Evolutionary conservation across 192 early-diverging fungal genomes (phyloP), one percentile per base, ranked within the genome.

Genomic region (Backusella luteola): DNA sequence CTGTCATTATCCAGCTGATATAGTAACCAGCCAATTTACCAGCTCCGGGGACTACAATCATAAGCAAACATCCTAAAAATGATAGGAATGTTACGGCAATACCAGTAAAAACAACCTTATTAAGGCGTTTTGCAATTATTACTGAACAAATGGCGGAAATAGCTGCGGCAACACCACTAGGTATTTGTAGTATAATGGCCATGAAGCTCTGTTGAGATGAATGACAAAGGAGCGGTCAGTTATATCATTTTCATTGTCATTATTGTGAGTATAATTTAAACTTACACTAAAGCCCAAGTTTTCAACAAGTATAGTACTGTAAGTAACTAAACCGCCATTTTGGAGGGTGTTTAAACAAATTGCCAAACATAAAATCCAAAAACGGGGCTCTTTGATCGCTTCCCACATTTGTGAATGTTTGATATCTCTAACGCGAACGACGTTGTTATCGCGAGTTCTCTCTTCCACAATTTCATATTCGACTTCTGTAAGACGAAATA

Each of bases 351-450:
- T 36, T 5, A 75, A 41, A 1, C 72, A 9, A 7, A 21, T 23
- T 9, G 35, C 38, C 3, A 73, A 11, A 9, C 26, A 68, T 12
- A 66, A 72, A 21, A 52, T 7, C 69, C 70, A 80, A 14, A 76
- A 52, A 14, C 75, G 69, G 4, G 75, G 71, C 26, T 80, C 79
- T 6, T 63, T 66, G 8, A 80, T 4, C n/a, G 63, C 56, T 29
- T 80, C 79, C 52, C 67, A 73, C 12, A 80, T 67, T 73, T 80
- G 79, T 12, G 70, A 34, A 15, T 44, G 34, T 29, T 80, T 76
- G 11, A 80, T 53, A 15, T 59, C 21, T 8, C 15, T 56, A 3
- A 41, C 52, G 36, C 56, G 44, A 12, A 73, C 66, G 4, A 75
- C 59, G 17, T 42, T 66, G 53, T 76, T 80, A 34, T 80, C 79